Evolutionary conservation across 2,329 filamentous ascomycete genomes (phyloP).

Genomic region (Hymenoscyphus infarciens): DNA sequence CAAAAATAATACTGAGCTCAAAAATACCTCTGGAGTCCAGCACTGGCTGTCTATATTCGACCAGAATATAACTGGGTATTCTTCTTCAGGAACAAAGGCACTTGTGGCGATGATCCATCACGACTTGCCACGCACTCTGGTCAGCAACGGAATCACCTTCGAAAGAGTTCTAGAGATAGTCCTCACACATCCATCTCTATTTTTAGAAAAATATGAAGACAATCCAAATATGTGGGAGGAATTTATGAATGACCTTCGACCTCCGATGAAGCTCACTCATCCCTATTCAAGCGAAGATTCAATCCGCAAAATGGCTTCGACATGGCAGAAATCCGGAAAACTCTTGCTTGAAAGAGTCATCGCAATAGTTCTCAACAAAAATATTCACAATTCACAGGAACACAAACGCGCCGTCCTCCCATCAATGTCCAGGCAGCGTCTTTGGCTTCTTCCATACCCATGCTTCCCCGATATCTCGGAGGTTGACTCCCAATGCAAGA

Average conservation of each 20-base stretch:
- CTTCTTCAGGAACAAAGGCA: too few relatives aligned
- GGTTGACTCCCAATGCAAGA: slow-evolving; percentile 10
- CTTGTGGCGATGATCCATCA: too few relatives aligned
- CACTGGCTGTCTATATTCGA: too few relatives aligned
- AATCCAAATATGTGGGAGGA: slow-evolving; percentile 12
- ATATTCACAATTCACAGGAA: slow-evolving; percentile 2
- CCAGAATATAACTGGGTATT: too few relatives aligned
- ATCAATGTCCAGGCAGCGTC: slow-evolving; percentile 8
- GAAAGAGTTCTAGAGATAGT: too few relatives aligned
- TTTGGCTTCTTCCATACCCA: slow-evolving; percentile 19
- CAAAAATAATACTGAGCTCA: slow-evolving; percentile 14
- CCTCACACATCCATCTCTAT: slow-evolving; percentile 4
- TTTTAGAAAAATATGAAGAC: background rate
- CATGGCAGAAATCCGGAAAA: background rate
- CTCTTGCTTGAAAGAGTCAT: slow-evolving; percentile 11
- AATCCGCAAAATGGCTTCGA: too few relatives aligned
- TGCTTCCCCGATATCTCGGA: slow-evolving; percentile 6
- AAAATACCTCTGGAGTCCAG: slow-evolving; percentile 13
- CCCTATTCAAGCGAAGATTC: too few relatives aligned
- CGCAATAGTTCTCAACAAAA: slow-evolving; percentile 6
- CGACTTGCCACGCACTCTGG: too few relatives aligned
- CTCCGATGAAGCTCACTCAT: too few relatives aligned
- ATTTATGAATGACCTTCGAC: slow-evolving; percentile 13
- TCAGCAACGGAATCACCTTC: too few relatives aligned
- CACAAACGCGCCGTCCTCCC: slow-evolving; percentile 10